These are phyloP conservation scores for Eruca vesicaria DNA, from an alignment of 441 rosid species.

Conservation along the genomic window DNA sequence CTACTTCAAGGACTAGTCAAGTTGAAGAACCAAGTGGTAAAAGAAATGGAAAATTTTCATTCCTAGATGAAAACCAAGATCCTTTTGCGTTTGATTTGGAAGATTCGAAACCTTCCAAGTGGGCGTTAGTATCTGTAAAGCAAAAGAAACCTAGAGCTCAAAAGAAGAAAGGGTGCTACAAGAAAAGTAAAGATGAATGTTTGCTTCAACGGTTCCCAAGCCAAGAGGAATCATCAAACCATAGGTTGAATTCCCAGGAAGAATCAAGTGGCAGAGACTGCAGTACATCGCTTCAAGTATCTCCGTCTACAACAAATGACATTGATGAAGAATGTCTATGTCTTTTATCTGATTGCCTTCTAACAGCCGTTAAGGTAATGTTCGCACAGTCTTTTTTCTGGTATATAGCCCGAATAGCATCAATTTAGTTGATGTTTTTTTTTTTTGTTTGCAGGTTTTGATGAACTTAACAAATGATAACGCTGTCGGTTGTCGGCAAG, in stretches of 20 bases:
- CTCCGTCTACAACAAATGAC: constrained; percentile 38
- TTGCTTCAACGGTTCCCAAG: constrained; percentile 40
- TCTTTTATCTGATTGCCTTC: constrained; percentile 88
- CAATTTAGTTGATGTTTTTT: background rate
- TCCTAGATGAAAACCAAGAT: constrained; percentile 60
- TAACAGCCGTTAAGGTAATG: constrained; percentile 83
- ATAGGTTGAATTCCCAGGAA: constrained; percentile 38
- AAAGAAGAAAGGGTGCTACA: constrained; percentile 37
- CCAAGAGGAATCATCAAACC: constrained; percentile 59
- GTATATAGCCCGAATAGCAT: background rate
- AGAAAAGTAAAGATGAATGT: constrained; percentile 42
- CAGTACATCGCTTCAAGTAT: constrained; percentile 42
- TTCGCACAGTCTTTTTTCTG: background rate
- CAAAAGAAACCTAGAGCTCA: constrained; percentile 46
- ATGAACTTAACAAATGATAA: constrained; percentile 98
- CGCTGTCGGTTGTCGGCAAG: constrained; percentile 83
- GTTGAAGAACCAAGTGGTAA: constrained; percentile 39
- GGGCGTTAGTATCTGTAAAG: constrained; percentile 77
- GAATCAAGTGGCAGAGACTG: constrained; percentile 45
- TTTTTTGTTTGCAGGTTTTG: constrained; percentile 66
- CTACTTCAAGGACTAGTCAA: constrained; percentile 45
- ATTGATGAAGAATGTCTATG: constrained; percentile 57
- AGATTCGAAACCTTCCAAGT: constrained; percentile 81
- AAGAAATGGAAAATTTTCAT: constrained; percentile 40
- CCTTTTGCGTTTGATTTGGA: constrained; percentile 92